Percentiles rank a stretch among this genome's conserved stretches.
Conservation (phyloP, 2,329 filamentous ascomycete species). For the Xylaria sp. region DNA sequence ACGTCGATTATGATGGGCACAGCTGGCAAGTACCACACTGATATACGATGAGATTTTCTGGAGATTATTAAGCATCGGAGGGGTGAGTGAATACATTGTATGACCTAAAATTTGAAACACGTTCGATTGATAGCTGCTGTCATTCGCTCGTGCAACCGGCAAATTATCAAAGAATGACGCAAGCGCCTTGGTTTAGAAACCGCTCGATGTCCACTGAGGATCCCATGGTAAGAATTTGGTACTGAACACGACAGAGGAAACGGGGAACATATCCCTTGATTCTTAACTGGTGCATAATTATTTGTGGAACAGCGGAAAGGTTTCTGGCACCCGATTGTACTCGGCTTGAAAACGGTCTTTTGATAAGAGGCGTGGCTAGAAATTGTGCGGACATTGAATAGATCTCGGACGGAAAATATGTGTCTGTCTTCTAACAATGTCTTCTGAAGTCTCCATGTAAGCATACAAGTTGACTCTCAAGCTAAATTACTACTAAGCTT, state of each 20-base stretch:
- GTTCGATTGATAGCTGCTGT: neutral
- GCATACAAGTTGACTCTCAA: too few relatives aligned
- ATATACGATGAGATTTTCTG: neutral
- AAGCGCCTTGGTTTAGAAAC: neutral
- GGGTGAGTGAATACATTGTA: neutral
- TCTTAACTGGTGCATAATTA: too few relatives aligned
- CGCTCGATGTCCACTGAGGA: neutral
- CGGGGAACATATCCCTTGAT: neutral
- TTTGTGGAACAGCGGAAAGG: too few relatives aligned
- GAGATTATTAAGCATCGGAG: neutral
- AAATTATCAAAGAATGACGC: constrained; percentile 1
- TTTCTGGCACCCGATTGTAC: too few relatives aligned
- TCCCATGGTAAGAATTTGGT: too few relatives aligned
- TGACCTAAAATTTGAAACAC: neutral
- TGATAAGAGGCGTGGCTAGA: too few relatives aligned
- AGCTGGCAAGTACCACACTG: constrained; percentile 20
- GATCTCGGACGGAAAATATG: too few relatives aligned
- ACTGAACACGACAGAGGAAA: neutral
- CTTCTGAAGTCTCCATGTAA: too few relatives aligned
- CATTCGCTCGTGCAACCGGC: neutral
- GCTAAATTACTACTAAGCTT: too few relatives aligned
- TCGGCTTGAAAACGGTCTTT: too few relatives aligned
- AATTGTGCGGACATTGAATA: too few relatives aligned
- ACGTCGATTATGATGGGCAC: constrained; percentile 20
- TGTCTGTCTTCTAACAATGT: too few relatives aligned